A percentile compares a stretch with the other conserved stretches of the same genome.
These are phyloP conservation scores for Saturnispora sanitii DNA, from an alignment of 805 yeast genomes.

Conservation along the genomic window DNA sequence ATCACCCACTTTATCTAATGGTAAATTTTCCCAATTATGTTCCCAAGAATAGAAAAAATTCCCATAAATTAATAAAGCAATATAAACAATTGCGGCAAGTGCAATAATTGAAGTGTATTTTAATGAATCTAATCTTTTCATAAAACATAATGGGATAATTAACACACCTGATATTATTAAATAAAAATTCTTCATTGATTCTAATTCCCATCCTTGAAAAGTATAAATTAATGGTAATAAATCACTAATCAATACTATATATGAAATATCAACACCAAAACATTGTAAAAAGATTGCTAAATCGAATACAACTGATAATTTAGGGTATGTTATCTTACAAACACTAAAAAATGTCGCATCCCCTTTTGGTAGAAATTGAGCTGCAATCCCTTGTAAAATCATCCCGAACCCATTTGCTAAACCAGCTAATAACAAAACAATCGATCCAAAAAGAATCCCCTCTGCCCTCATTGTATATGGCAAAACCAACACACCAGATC, in stretches of 20 bases:
- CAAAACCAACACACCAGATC: constrained; percentile 72
- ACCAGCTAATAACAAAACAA: constrained; percentile 52
- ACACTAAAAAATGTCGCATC: constrained; percentile 64
- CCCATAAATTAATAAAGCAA: constrained; percentile 44
- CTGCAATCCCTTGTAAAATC: constrained; percentile 48
- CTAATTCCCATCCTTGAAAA: constrained; percentile 27
- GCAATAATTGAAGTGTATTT: constrained; percentile 67
- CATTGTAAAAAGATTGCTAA: constrained; percentile 67
- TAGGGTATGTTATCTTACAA: constrained; percentile 64
- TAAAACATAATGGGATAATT: constrained; percentile 53
- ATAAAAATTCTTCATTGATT: constrained; percentile 37
- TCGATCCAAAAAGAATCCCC: constrained; percentile 49
- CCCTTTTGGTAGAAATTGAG: constrained; percentile 45
- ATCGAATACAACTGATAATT: constrained; percentile 61
- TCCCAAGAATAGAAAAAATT: constrained; percentile 31
- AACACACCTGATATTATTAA: constrained; percentile 42
- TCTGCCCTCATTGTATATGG: constrained; percentile 65
- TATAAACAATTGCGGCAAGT: constrained; percentile 52
- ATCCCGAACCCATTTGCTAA: constrained; percentile 59
- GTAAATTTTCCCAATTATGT: constrained; percentile 31
- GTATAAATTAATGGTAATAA: constrained; percentile 49
- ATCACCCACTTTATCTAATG: constrained; percentile 33
- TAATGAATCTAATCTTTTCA: constrained; percentile 56
- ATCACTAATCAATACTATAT: constrained; percentile 68
- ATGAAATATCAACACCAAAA: constrained; percentile 67